Base-by-base conservation (phyloP, 176 grass and related monocot species). In the Oryza glumipatula region DNA sequence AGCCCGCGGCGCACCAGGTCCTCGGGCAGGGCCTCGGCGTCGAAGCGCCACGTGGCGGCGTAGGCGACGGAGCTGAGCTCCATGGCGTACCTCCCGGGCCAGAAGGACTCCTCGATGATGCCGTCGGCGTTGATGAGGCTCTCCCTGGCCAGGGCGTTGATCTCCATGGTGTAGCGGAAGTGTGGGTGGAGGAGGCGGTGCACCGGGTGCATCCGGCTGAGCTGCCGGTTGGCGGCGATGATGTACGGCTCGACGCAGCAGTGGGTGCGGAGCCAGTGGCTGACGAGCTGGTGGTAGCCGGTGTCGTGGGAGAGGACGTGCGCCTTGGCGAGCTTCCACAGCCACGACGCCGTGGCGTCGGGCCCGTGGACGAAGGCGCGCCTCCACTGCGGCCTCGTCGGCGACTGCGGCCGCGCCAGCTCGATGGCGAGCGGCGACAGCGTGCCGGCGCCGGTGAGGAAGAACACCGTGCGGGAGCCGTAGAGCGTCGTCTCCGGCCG, bases 121-220 rank as follows among this genome's bases (percentile, higher is more conserved):
- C 93, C 96, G 24, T 74, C 83, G 19, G 85, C 96, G 60, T 85
- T 94, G 79, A 98, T 83, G 86, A 98, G 93, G 74, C 43, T 66
- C 63, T 83, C 84, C n/a, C 93, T 78, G 0, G 93, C 95, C 38
- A 93, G 58, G 23, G 89, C 85, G 68, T 98, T 98, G 76, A 98
- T 95, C 91, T 98, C 96, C 89, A 94, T 90, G 12, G 96, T 98
- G 89, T 92, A 98, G 16, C 93, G 88, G 87, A 98, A 95, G 83
- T 95, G 91, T 28, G 96, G 96, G 74, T 95, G 93, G 58, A 98
- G 85, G 28, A 98, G 80, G 24, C 91, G 89, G 80, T 93, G 85
- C 21, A 98, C 70, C 1, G 96, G 96, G 77, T 98, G 96, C 85
- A 98, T 91, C 32, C 73, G 80, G 76, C 96, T 98, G 4, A 98